Evolutionary conservation across 768 basidiomycete species (phyloP), one percentile per base, ranked within the genome.

Genomic region (Gymnopilus junonius): DNA sequence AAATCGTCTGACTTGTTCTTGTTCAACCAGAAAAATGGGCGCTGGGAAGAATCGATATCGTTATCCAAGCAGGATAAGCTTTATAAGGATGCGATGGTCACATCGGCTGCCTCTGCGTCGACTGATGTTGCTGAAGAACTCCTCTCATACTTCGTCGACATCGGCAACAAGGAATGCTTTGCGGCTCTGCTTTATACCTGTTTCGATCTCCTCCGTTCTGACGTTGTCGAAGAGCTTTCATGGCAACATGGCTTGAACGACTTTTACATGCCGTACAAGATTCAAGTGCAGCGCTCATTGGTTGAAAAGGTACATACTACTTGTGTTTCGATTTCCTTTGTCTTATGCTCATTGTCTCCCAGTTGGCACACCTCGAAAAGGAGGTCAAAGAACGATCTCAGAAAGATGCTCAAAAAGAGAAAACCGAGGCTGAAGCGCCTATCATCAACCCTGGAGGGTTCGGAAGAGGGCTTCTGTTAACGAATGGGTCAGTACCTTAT

Each of bases 121-220:
- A 91, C 85, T 2, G 93, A 97, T 60, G 91, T 99, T 32, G 93
- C 95, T 4, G 97, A 99, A 76, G 97, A 99, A 55, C 83, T 99
- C 17, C 82, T 99, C 25, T 90, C 91, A 4, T 99, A 99, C 82
- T 99, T 99, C 73, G 95, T 97, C 61, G 93, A 95, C 77, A 98
- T 99, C 67, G 97, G 97, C 34, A 97, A 97, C 85, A 96, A 95
- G 79, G 97, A 99, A 74, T 97, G 95, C 77, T 99, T 97, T 76
- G 91, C 94, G 0, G 94, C 92, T 1, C 80, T 91, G 65, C 86
- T 99, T 23, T 99, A 89, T 69, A 85, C 92, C 56, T 97, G 95
- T 81, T 99, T 95, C 80, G 97, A 99, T 77, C 83, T 99, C n/a
- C 79, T 99, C 57, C 90, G 94, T 46, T 86, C 95, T 2, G 97